Conservation (phyloP, 495 filamentous ascomycete species). For the Geoglossum glabrum region DNA sequence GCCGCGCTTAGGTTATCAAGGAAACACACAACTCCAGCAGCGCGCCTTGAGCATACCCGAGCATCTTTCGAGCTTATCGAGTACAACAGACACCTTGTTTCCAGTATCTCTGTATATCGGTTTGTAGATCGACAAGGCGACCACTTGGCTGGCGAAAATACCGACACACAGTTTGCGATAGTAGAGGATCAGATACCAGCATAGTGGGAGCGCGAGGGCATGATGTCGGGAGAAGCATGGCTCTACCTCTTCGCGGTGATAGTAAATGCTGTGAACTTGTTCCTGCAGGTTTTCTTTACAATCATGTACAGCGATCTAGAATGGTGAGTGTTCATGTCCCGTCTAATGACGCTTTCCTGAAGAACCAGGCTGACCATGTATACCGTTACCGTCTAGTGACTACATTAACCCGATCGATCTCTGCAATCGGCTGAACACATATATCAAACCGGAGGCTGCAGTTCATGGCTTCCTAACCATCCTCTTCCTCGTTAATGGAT, state of each 20-base stretch:
- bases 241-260: constrained; percentile 95
- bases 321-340: constrained; percentile 71
- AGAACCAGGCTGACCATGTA: neutral
- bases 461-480: constrained; percentile 90
- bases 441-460: constrained; percentile 96
- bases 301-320: constrained; percentile 99
- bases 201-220: constrained; percentile 15
- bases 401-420: constrained; percentile 99
- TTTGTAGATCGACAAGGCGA: neutral
- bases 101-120: neutral
- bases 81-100: neutral
- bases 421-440: constrained; percentile 98
- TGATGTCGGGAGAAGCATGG: constrained; percentile 98
- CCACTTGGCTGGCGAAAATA: neutral
- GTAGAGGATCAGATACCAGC: neutral
- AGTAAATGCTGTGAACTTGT: constrained; percentile 99
- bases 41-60: neutral
- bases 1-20: neutral
- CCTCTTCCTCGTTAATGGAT: constrained; percentile 93
- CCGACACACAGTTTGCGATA: neutral
- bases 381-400: constrained; percentile 36
- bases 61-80: neutral
- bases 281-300: constrained; percentile 99
- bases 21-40: neutral
- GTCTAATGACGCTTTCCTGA: neutral